Conservation (phyloP, 768 basidiomycete genomes). For the Clathrus columnatus region DNA sequence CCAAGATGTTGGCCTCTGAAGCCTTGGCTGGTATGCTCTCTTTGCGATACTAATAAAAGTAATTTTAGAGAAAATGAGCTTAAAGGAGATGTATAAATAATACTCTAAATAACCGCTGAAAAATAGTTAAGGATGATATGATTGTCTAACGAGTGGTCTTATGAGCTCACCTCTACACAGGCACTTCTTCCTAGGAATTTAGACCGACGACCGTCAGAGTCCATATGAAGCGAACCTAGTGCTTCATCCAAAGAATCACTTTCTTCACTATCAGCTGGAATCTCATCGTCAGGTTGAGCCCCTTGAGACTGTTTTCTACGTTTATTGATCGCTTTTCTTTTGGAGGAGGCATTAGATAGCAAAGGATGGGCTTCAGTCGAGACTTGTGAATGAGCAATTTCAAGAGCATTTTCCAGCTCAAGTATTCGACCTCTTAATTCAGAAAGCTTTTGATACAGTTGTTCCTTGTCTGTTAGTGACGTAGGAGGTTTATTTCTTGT, state of each 20-base stretch:
- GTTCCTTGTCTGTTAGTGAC: conserved; percentile 7
- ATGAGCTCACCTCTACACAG: conserved; percentile 7
- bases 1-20: conserved; percentile 4
- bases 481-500: conserved; percentile 8
- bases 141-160: not conserved
- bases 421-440: conserved; percentile 54
- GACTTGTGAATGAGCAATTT: conserved; percentile 39
- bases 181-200: conserved; percentile 7
- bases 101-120: conserved; percentile 8
- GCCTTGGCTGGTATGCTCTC: not conserved
- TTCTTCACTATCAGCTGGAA: not conserved
- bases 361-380: conserved; percentile 49
- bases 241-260: conserved; percentile 5
- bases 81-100: not conserved
- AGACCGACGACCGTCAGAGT: not conserved
- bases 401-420: conserved; percentile 58
- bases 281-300: not conserved
- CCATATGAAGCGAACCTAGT: conserved; percentile 2
- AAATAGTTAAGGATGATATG: not conserved
- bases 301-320: conserved; percentile 3
- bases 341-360: conserved; percentile 37
- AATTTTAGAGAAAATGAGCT: not conserved
- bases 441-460: conserved; percentile 54
- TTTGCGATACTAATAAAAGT: conserved; percentile 3
- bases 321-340: not conserved